These are phyloP conservation scores for Aureobasidium sp. DNA, from an alignment of 2,329 filamentous ascomycete genomes.

Conservation along the genomic window DNA sequence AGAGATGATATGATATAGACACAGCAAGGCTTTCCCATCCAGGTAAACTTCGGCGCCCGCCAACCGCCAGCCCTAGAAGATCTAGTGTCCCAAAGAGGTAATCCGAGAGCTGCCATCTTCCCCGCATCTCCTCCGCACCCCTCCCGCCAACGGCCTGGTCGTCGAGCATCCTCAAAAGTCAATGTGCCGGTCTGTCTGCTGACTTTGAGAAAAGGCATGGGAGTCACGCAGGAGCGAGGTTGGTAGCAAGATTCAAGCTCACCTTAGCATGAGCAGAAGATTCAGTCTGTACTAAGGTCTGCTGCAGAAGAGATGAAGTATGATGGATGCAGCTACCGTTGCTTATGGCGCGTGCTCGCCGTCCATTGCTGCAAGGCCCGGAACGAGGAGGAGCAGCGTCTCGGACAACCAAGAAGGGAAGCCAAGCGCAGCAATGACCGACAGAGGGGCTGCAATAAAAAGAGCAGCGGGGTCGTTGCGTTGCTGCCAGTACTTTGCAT, in stretches of 20 bases:
- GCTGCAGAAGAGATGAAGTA: not conserved
- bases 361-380: not conserved
- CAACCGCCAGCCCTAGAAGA: not conserved
- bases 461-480: not conserved
- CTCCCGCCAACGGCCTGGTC: not conserved
- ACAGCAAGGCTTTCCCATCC: not conserved
- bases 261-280: too few relatives aligned
- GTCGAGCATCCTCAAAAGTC: not conserved
- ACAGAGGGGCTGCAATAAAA: slow-evolving; percentile 5
- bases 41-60: not conserved
- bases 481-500: not conserved
- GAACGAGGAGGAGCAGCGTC: not conserved
- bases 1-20: not conserved
- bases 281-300: not conserved
- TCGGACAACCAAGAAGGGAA: slow-evolving; percentile 9
- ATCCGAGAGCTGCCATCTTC: not conserved
- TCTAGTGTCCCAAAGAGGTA: not conserved
- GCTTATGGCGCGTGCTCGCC: not conserved
- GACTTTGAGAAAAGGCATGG: not conserved
- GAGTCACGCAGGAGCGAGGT: not conserved
- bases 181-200: not conserved
- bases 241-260: not conserved
- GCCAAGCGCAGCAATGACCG: not conserved
- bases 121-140: not conserved
- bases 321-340: not conserved